phyloP scores from a whole-genome alignment of 192 early-diverging fungal species.

The Coemansia asiatica region DNA sequence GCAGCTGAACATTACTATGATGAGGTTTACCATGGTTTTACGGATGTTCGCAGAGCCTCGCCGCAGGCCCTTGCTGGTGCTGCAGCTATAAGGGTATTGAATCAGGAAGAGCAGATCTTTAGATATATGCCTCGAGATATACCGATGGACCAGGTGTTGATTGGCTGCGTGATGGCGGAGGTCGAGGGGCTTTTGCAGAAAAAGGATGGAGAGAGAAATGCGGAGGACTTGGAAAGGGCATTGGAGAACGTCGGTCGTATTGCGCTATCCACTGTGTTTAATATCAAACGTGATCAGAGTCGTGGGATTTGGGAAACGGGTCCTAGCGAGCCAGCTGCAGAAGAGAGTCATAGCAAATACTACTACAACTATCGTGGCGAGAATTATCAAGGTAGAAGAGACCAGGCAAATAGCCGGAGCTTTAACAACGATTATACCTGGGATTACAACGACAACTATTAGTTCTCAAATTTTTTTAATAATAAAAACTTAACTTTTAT shows the following conservation, averaged over 20 bases:
- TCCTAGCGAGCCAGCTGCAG: neutral
- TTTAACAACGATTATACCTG: neutral
- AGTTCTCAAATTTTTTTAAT: neutral
- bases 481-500: too few species aligned
- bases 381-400: neutral
- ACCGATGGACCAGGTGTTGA: neutral
- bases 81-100: neutral
- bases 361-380: too few species aligned
- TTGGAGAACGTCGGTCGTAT: neutral
- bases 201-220: neutral
- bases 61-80: neutral
- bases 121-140: neutral
- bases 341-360: too few species aligned
- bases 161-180: neutral
- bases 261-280: neutral
- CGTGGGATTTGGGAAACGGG: neutral
- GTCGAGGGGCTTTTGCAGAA: neutral
- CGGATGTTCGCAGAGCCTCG: neutral
- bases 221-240: neutral
- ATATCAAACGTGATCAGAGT: neutral
- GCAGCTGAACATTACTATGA: neutral
- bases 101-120: neutral
- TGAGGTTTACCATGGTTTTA: neutral
- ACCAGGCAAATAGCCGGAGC: neutral
- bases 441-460: neutral